Evolutionary conservation across 495 filamentous ascomycete genomes (phyloP), one percentile per base, ranked within the genome.

Genomic region (Penicillium bialowiezense): DNA sequence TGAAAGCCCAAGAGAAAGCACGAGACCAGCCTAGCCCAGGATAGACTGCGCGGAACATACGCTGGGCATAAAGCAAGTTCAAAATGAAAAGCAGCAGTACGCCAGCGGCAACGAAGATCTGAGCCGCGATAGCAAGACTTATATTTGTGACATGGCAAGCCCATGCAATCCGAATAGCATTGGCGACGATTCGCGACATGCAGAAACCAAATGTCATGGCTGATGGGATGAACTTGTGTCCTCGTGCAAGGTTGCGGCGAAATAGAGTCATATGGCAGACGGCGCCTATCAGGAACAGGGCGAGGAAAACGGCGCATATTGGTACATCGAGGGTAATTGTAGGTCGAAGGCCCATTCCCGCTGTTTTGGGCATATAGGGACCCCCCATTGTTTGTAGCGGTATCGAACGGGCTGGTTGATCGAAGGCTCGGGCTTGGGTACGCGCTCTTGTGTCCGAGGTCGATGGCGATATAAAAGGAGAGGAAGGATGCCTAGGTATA

Each of bases 11-110:
- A 0, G 67, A 68, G 23, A 81, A 66, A 19, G 64, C 44, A 6
- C 61, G 73, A 40, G 80, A 74, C 86, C 86, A 90, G 24, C 89
- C 89, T 38, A 89, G 62, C 2, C 65, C 60, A 0, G 89, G 91
- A 47, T 92, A 86, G 10, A 78, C 78, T 3, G 85, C 87, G 23
- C 91, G 76, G 7, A 92, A 54, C 23, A 95, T 80, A 21, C 91
- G 82, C 62, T 92, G 88, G 0, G 86, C 71, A 60, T 89, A 87
- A 56, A 93, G 72, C 23, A 96, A 68, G 63, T 96, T 93, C 60
- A 89, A 65, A 48, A 96, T 67, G 65, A 87, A 95, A n/a, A 95
- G 67, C 6, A 96, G 56, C 19, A 95, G 56, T 15, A 90, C 80
- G 20, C 91, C 91, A 0, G 87, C 86, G 9, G 81, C 75, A 20